Percentiles rank a stretch among this genome's conserved stretches.
Conservation (phyloP, 768 basidiomycete genomes). For the Naganishia vaughanmartiniae region DNA sequence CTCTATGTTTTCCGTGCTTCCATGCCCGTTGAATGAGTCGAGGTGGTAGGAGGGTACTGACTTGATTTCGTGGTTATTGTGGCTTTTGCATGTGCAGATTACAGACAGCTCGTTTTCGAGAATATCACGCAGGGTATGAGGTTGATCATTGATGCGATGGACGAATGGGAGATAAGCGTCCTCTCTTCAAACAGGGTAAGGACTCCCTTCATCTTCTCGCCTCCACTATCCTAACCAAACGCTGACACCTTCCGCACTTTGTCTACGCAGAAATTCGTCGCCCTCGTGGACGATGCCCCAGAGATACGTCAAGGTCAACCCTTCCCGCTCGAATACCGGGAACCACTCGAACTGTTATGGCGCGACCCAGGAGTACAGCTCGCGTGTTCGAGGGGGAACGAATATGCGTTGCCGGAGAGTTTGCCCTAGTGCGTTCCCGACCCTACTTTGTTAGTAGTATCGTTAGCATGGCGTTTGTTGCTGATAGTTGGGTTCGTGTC, state of each 20-base stretch:
- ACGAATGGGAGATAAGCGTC: conserved; percentile 77
- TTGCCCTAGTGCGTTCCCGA: conserved; percentile 55
- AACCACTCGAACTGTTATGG: conserved; percentile 73
- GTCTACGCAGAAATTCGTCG: conserved; percentile 58
- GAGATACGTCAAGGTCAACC: conserved; percentile 77
- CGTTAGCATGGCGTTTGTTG: no score
- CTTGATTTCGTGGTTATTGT: background rate
- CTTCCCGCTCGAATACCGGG: conserved; percentile 68
- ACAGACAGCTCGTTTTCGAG: conserved; percentile 83
- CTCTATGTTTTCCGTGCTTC: background rate
- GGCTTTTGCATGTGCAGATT: conserved; percentile 27
- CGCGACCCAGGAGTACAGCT: conserved; percentile 68
- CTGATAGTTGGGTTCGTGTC: no score
- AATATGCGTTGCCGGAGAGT: conserved; percentile 86
- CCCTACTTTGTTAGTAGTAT: background rate
- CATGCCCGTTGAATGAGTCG: no score
- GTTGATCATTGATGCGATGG: conserved; percentile 80
- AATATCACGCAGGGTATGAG: conserved; percentile 85
- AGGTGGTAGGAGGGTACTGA: background rate
- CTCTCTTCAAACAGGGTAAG: conserved; percentile 59
- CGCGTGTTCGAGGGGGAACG: conserved; percentile 79
- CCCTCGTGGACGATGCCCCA: conserved; percentile 64
- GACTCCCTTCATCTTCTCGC: background rate
- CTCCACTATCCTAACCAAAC: background rate
- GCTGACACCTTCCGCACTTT: background rate